Evolutionary conservation across 805 yeast genomes (phyloP).

Genomic region (Pichia eremophila): DNA sequence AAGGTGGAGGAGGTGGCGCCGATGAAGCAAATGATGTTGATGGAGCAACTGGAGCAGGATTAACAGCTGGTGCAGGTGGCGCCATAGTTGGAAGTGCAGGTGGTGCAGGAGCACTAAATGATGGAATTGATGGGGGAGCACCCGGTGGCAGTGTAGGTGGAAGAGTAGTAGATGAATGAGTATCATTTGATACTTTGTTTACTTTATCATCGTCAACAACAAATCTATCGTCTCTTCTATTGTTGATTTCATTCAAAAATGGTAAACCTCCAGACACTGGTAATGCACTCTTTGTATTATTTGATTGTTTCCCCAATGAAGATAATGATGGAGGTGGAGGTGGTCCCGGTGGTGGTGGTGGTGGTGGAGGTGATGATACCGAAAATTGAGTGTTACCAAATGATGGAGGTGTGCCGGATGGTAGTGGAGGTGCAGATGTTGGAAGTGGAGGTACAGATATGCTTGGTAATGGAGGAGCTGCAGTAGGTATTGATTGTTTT

Average conservation of each 20-base stretch:
- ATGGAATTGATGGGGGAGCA: slow-evolving; percentile 5
- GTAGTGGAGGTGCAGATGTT: slow-evolving; percentile 5
- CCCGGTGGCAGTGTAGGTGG: slow-evolving; percentile 17
- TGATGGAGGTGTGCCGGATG: not conserved
- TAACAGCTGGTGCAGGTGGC: slow-evolving; percentile 15
- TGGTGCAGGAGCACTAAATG: slow-evolving; percentile 12
- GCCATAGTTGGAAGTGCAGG: slow-evolving; percentile 9
- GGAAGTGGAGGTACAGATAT: slow-evolving; percentile 12
- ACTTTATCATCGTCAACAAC: slow-evolving; percentile 32
- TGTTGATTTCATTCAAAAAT: slow-evolving; percentile 44
- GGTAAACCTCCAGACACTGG: slow-evolving; percentile 34
- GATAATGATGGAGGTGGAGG: slow-evolving; percentile 6
- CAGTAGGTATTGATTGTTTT: slow-evolving; percentile 2
- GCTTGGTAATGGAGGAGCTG: slow-evolving; percentile 14
- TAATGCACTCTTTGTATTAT: not conserved
- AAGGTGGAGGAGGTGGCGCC: slow-evolving; percentile 15
- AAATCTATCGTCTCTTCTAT: slow-evolving; percentile 37
- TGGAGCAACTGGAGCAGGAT: slow-evolving; percentile 3
- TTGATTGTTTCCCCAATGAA: slow-evolving; percentile 5
- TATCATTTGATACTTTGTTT: not conserved
- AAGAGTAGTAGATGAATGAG: slow-evolving; percentile 9
- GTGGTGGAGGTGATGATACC: slow-evolving; percentile 15
- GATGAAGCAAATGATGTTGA: slow-evolving; percentile 7
- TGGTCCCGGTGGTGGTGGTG: slow-evolving; percentile 13
- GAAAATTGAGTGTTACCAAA: slow-evolving; percentile 11